Percentiles rank a stretch among this genome's conserved stretches.
Conservation (phyloP, 2,329 filamentous ascomycete species). For the Tolypocladium album region DNA sequence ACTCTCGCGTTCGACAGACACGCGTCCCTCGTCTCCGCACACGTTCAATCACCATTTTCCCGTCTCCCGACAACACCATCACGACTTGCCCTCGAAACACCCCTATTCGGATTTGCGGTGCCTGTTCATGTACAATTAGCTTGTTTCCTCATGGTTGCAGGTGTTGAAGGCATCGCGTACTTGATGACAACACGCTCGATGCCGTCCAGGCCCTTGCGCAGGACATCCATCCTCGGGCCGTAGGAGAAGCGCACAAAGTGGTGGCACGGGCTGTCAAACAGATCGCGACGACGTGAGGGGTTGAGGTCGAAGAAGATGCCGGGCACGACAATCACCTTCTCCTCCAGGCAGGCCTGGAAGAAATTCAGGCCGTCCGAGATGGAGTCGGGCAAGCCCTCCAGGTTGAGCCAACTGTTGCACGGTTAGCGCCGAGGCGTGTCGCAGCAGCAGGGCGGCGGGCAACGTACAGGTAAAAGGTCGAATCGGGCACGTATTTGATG, state of each 20-base stretch:
- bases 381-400: constrained; percentile 58
- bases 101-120: constrained; percentile 9
- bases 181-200: constrained; percentile 74
- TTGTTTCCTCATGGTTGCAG: background rate
- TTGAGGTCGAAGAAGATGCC: constrained; percentile 98
- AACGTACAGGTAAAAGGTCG: constrained; percentile 82
- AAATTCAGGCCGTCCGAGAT: constrained; percentile 94
- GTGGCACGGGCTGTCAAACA: constrained; percentile 93
- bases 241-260: constrained; percentile 82
- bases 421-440: constrained; percentile 1
- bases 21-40: background rate
- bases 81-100: background rate
- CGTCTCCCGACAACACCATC: background rate
- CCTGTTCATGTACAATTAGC: constrained; percentile 6
- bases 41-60: background rate
- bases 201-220: constrained; percentile 71
- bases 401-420: constrained; percentile 39
- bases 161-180: constrained; percentile 28
- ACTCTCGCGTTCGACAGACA: no score
- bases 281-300: constrained; percentile 74
- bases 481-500: constrained; percentile 75
- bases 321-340: constrained; percentile 93
- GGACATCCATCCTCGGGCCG: constrained; percentile 68
- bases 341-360: constrained; percentile 85
- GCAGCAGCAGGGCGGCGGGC: no score